These are phyloP conservation scores for Cytospora paraplurivora DNA, from an alignment of 2,329 filamentous ascomycete genomes.

Conservation along the genomic window DNA sequence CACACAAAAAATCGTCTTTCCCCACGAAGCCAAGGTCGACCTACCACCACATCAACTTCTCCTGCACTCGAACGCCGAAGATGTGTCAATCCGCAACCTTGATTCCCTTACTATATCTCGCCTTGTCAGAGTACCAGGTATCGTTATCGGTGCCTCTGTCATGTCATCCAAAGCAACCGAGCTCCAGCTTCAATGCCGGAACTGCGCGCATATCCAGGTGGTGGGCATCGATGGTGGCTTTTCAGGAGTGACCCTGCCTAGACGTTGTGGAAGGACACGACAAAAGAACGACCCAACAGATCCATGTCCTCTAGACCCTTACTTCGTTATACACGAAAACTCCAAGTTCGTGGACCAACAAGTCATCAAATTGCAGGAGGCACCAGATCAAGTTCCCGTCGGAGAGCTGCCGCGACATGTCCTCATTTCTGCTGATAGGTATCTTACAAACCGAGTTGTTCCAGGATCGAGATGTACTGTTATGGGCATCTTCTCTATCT, in stretches of 20 bases:
- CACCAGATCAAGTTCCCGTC: slow-evolving; percentile 94
- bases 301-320: slow-evolving; percentile 89
- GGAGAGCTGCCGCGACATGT: slow-evolving; percentile 95
- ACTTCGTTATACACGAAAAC: slow-evolving; percentile 93
- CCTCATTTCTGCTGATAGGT: slow-evolving; percentile 92
- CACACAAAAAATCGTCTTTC: slow-evolving; percentile 91
- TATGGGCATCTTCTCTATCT: slow-evolving; percentile 98
- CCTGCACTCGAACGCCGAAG: slow-evolving; percentile 86
- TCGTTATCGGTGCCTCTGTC: slow-evolving; percentile 95
- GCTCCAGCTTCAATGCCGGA: slow-evolving; percentile 84
- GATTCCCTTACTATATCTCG: slow-evolving; percentile 91
- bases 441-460: slow-evolving; percentile 92
- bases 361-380: slow-evolving; percentile 96
- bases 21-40: slow-evolving; percentile 64
- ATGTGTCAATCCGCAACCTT: slow-evolving; percentile 90
- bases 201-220: slow-evolving; percentile 72
- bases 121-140: slow-evolving; percentile 94
- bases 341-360: slow-evolving; percentile 97
- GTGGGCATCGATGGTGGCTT: slow-evolving; percentile 83
- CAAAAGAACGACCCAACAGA: slow-evolving; percentile 67
- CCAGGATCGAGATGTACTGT: slow-evolving; percentile 92
- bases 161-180: slow-evolving; percentile 93
- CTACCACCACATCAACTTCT: slow-evolving; percentile 93
- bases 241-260: slow-evolving; percentile 79
- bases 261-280: slow-evolving; percentile 69